Conservation (phyloP, 2,329 filamentous ascomycete species). For the Zymoseptoria ardabiliae region DNA sequence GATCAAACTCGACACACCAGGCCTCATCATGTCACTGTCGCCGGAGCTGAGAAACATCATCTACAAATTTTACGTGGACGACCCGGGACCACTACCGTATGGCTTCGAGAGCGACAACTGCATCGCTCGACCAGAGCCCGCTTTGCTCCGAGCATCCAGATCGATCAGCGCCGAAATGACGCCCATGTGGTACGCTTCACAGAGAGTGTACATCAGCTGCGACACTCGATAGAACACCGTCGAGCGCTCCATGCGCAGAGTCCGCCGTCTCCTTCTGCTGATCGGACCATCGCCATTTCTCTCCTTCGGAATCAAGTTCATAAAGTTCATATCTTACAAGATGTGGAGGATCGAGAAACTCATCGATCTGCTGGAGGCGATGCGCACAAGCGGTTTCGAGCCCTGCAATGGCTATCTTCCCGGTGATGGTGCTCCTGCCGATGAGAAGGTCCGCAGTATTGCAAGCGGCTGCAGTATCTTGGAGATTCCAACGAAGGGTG, state of each 20-base stretch:
- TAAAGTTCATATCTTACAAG: background rate
- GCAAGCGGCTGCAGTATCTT: background rate
- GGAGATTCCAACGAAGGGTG: background rate
- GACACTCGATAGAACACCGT: background rate
- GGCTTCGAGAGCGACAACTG: background rate
- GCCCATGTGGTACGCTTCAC: slow-evolving; percentile 9
- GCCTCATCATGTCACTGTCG: slow-evolving; percentile 3
- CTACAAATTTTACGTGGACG: background rate
- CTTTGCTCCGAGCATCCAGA: slow-evolving; percentile 7
- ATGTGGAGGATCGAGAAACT: background rate
- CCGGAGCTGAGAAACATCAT: slow-evolving; percentile 5
- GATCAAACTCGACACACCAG: slow-evolving; percentile 1
- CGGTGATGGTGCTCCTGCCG: slow-evolving; percentile 3
- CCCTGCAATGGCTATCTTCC: slow-evolving; percentile 1
- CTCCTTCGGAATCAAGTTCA: background rate
- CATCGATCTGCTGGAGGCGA: slow-evolving; percentile 6
- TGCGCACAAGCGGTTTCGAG: slow-evolving; percentile 9
- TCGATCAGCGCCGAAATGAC: slow-evolving; percentile 8
- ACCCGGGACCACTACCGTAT: background rate
- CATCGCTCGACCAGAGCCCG: background rate
- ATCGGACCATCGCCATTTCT: slow-evolving; percentile 5
- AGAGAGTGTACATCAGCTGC: background rate
- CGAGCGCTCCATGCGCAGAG: background rate
- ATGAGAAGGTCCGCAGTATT: slow-evolving; percentile 10
- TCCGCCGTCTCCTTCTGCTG: background rate